These are phyloP conservation scores for Desmodesmus armatus DNA, from an alignment of 139 green algal species.

Conservation along the genomic window DNA sequence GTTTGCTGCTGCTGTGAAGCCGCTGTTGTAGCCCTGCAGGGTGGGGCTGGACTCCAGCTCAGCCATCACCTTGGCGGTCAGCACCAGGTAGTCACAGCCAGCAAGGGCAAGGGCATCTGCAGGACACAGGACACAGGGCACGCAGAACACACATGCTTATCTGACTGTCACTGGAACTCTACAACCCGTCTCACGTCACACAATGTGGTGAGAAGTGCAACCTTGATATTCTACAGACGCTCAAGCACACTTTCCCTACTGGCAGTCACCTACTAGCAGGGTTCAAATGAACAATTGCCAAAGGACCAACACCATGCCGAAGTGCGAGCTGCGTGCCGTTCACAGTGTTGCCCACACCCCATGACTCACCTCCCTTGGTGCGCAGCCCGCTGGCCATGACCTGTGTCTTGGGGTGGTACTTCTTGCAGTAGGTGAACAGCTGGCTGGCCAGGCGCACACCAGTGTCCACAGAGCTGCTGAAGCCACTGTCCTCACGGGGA, in stretches of 20 bases:
- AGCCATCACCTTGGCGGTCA: slow-evolving; percentile 64
- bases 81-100: slow-evolving; percentile 84
- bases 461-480: slow-evolving; percentile 66
- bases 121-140: too few relatives aligned
- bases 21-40: slow-evolving; percentile 81
- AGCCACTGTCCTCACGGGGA: slow-evolving; percentile 76
- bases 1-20: slow-evolving; percentile 43
- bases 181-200: not conserved
- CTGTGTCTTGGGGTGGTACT: slow-evolving; percentile 73
- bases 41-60: slow-evolving; percentile 63
- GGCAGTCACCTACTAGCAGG: too few relatives aligned
- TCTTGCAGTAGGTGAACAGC: slow-evolving; percentile 82
- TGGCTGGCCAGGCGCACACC: slow-evolving; percentile 75
- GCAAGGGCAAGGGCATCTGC: slow-evolving; percentile 80
- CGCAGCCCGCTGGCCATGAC: slow-evolving; percentile 87
- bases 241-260: too few relatives aligned
- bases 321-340: too few relatives aligned
- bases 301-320: too few relatives aligned
- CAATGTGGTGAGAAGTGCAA: not conserved
- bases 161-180: too few relatives aligned
- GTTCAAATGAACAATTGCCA: too few relatives aligned
- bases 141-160: too few relatives aligned
- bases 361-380: slow-evolving; percentile 62
- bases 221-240: too few relatives aligned
- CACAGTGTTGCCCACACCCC: not conserved